Base-by-base conservation (phyloP, 106 monocot species). In the Allium sativum region DNA sequence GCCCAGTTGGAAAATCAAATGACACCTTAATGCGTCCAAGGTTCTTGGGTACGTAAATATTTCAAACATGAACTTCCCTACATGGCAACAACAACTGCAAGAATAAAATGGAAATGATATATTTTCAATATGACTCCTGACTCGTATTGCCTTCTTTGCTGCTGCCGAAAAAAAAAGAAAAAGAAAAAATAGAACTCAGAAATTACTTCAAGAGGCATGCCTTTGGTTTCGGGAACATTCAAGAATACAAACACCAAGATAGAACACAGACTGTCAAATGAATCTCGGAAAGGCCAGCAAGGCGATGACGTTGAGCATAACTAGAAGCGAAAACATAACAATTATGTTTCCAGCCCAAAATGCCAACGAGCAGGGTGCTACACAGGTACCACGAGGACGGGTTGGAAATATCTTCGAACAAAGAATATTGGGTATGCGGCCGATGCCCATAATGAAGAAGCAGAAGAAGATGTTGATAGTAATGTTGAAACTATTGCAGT, bases 181-280 rank as follows among this genome's bases (percentile, higher is more conserved):
- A n/a, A n/a, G n/a, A n/a, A n/a, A n/a, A n/a, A n/a, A n/a, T n/a
- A n/a, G n/a, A n/a, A 79, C 65, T 84, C 76, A 5, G 65, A 67
- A 40, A 79, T 84, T 55, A 84, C 83, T 58, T 79, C 79, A 41
- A 79, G 73, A 12, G 83, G 79, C 72, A 79, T 70, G 15, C 79
- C 83, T 53, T 79, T 84, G 0, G 83, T 84, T 61, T 84, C 79
- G 6, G 83, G 83, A 19, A 84, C 83, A 53, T 67, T 70, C 7
- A 73, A 53, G 56, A 56, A 75, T 16, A 69, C 69, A 52, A 75
- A 75, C 60, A 75, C 55, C 42, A 62, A 55, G 68, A 44, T 7
- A 75, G 12, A 21, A 75, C 6, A 17, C 75, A 75, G 20, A 69
- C 75, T 4, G 43, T 43, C 1, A 48, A 62, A 44, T 69, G 63